Conservation (phyloP, 305 asterid species). For the Stenogyne calaminthoides region DNA sequence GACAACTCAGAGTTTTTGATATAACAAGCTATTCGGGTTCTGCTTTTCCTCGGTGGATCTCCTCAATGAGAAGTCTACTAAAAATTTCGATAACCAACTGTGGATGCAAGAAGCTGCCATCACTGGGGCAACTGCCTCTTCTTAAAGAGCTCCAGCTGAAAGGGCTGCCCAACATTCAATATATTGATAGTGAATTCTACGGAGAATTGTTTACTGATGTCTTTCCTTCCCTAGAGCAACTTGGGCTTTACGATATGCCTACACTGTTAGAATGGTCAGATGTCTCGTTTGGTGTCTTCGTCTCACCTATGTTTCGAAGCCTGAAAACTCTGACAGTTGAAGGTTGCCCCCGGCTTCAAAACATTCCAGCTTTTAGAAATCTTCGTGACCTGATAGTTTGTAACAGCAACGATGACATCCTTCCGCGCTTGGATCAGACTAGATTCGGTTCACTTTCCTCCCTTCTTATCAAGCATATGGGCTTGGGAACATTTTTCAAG, state of each 20-base stretch:
- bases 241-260: no score
- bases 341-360: neutral
- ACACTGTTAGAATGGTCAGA: no score
- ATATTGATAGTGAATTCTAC: neutral
- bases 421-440: neutral
- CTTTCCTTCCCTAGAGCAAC: no score
- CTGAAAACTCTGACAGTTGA: constrained; percentile 16
- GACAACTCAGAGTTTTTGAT: constrained; percentile 13
- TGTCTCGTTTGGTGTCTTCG: neutral
- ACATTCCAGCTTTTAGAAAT: neutral
- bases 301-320: no score
- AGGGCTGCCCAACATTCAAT: no score
- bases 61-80: neutral
- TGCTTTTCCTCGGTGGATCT: constrained; percentile 16
- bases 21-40: constrained; percentile 12
- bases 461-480: neutral
- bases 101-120: constrained; percentile 18
- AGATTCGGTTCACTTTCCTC: constrained; percentile 7
- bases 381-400: constrained; percentile 1
- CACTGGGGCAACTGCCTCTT: constrained; percentile 20
- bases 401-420: neutral
- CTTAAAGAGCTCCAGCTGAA: constrained; percentile 23
- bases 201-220: neutral
- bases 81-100: constrained; percentile 23
- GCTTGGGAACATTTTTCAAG: no score